Evolutionary conservation across 352 stramenopile species (phyloP).

Genomic region (Globisporangium recalcitrans): DNA sequence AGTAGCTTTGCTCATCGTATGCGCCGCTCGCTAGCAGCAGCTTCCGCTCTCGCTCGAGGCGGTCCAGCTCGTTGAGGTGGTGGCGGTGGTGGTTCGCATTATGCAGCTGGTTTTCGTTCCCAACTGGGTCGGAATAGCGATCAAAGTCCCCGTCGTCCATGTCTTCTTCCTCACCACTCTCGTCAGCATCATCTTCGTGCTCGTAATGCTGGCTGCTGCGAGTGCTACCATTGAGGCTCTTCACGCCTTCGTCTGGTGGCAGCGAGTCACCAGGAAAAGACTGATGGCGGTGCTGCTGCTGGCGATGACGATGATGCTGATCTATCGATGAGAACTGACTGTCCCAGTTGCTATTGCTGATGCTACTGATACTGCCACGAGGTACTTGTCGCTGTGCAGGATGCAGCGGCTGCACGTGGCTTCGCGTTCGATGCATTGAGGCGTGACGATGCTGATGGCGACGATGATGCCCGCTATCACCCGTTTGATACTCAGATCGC

Average conservation of each 20-base stretch:
- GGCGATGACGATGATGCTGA: background rate
- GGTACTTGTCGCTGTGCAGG: background rate
- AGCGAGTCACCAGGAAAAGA: background rate
- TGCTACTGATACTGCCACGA: background rate
- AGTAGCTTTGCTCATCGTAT: conserved; percentile 56
- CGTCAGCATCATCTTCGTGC: conserved; percentile 7
- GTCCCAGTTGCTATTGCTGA: background rate
- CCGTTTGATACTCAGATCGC: background rate
- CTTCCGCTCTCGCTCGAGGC: conserved; percentile 50
- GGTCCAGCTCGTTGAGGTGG: conserved; percentile 25
- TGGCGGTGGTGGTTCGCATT: background rate
- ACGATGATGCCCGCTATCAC: background rate
- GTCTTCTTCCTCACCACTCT: background rate
- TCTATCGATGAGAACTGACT: background rate
- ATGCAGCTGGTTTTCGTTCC: conserved; percentile 11
- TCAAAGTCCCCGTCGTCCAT: background rate
- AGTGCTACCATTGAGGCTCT: background rate
- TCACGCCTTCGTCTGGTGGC: background rate
- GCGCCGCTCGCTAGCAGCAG: conserved; percentile 51
- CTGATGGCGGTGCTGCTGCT: background rate
- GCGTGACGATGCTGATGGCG: background rate
- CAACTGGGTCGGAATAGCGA: background rate
- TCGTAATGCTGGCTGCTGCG: conserved; percentile 16
- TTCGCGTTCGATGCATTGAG: background rate
- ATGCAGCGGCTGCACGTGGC: background rate